Base-by-base conservation (phyloP, 2,329 filamentous ascomycete genomes). In the Fusarium sp. region DNA sequence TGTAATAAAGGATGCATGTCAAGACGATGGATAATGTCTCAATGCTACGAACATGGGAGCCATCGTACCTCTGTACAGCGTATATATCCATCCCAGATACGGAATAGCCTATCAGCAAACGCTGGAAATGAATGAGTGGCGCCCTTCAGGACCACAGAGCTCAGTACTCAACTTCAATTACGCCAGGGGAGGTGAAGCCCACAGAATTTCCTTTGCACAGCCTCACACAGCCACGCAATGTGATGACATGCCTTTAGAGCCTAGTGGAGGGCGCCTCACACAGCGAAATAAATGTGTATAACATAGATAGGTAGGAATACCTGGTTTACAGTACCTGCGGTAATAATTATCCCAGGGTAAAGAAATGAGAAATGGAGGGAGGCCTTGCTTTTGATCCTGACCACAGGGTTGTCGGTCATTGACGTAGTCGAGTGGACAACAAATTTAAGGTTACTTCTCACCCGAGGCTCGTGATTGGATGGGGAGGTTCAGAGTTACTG, bases 401-500 rank as follows among this genome's bases (percentile, higher is more conserved):
- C 11, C 30, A 30, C 8, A 42, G 37, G 5, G 36, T 4, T 28
- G 23, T 31, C 23, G 6, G 38, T 58, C 52, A 45, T 50, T 52
- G 62, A 56, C 53, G 52, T 62, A 41, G 44, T 12, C 26, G 18
- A 56, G 53, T 41, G 53, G 58, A 36, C 23, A 51, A 12, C 12
- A 38, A 52, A 70, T 53, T 69, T 70, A 70, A 70, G 67, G 67
- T 70, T 70, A 70, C 37, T 64, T 46, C 30, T 53, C 62, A 64
- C 46, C 20, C 13, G n/a, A 18, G n/a, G 36, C 12, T 13, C 16
- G 20, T 69, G 12, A 69, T 65, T 69, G 66, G 66, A 36, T 13
- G 15, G 41, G 34, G 26, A 41, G 26, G 20, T 11, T 46, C 65
- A 34, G 51, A 51, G 37, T 11, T 46, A 20, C 53, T 38, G 18